Evolutionary conservation across 495 filamentous ascomycete genomes (phyloP).

Genomic region (Daldinia caldariorum): DNA sequence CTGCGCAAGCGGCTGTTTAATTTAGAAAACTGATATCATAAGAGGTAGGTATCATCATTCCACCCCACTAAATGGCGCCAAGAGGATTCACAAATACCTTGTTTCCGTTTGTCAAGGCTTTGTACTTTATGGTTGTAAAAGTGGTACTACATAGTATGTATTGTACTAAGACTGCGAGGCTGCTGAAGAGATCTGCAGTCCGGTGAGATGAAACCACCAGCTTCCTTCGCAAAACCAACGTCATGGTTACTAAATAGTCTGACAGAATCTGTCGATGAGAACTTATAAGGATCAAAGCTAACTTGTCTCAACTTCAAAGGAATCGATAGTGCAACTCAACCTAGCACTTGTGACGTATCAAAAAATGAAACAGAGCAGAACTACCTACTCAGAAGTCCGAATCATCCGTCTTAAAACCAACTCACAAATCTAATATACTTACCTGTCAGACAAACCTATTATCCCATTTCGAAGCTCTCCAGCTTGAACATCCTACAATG

Average conservation of each 20-base stretch:
- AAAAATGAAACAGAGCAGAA: background rate
- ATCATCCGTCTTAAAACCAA: background rate
- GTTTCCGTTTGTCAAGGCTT: slow-evolving; percentile 3
- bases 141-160: no score
- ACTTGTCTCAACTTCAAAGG: background rate
- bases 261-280: background rate
- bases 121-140: no score
- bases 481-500: background rate
- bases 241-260: background rate
- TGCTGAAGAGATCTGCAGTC: background rate
- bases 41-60: background rate
- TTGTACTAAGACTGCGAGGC: background rate
- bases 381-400: background rate
- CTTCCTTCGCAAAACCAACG: background rate
- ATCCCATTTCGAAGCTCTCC: background rate
- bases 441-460: background rate
- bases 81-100: slow-evolving; percentile 3
- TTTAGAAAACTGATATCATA: slow-evolving; percentile 7
- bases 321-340: background rate
- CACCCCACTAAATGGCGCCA: background rate
- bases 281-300: background rate
- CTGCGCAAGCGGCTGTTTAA: background rate
- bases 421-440: background rate
- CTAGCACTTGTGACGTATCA: background rate
- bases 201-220: background rate